Base-by-base conservation (phyloP, 768 basidiomycete species). In the Pholiota molesta region DNA sequence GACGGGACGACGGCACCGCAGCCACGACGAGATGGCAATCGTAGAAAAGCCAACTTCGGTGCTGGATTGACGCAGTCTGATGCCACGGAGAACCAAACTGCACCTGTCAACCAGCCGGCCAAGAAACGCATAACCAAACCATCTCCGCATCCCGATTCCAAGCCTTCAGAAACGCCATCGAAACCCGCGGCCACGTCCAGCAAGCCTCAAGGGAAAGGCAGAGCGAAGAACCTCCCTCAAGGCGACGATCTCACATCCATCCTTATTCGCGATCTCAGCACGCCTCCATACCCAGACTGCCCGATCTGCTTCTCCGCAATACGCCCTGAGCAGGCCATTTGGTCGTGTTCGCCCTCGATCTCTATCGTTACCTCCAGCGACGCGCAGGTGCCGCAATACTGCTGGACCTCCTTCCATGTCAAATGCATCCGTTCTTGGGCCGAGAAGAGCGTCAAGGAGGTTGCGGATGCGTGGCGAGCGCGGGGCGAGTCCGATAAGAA, bases 381-480 rank as follows among this genome's bases (percentile, higher is more conserved):
- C 26, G 69, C 68, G n/a, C 72, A 74, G 23, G 72, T 74, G 33
- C 74, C 79, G 6, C 87, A 87, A 62, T 92, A 87, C 68, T 99
- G 97, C 69, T 97, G 92, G 88, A 92, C 87, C 11, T 87, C 92
- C 0, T 95, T 97, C 69, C 97, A 99, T 75, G 79, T 97, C 23
- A 90, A 88, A 66, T 98, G 97, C 68, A 91, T 98, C 66, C 81
- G 84, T 8, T 83, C 90, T 0, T 99, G 97, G 97, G 95, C 94
- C 0, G 76, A 81, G 29, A 92, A 92, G 75, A 92, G 89, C 68
- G 86, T 89, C 53, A 88, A 90, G 70, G 90, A 89, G 13, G 67
- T 88, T 13, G 80, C 79, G 60, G 90, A 87, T 54, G 95, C 91
- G 0, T 93, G 86, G 88, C 80, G 81, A 16, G 86, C 85, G 6